phyloP scores from a whole-genome alignment of 768 basidiomycete species.

The Saitozyma podzolica region DNA sequence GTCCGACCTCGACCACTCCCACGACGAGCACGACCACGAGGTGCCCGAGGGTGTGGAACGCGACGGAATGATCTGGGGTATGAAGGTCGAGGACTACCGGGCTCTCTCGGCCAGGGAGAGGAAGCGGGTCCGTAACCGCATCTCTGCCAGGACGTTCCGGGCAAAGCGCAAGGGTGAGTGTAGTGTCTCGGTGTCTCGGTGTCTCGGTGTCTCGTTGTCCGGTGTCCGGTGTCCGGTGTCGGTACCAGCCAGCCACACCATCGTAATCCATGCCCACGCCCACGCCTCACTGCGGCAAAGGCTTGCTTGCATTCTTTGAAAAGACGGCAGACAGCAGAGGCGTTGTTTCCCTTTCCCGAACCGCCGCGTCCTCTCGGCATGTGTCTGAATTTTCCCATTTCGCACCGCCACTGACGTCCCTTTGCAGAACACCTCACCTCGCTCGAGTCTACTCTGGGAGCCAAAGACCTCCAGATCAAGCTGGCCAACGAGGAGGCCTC shows the following conservation, averaged over 20 bases:
- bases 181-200: background rate
- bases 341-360: too few species aligned
- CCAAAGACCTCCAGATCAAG: slow-evolving; percentile 40
- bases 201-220: too few species aligned
- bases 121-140: slow-evolving; percentile 50
- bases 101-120: slow-evolving; percentile 46
- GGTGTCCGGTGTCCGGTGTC: background rate
- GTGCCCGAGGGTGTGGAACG: slow-evolving; percentile 47
- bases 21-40: slow-evolving; percentile 36
- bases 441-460: slow-evolving; percentile 28
- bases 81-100: slow-evolving; percentile 49
- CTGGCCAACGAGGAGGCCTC: slow-evolving; percentile 36
- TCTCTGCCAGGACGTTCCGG: slow-evolving; percentile 50
- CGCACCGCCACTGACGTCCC: slow-evolving; percentile 1
- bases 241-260: too few species aligned
- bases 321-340: too few species aligned
- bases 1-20: slow-evolving; percentile 22
- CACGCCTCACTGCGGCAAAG: too few species aligned
- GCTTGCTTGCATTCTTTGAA: too few species aligned
- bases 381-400: too few species aligned
- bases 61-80: slow-evolving; percentile 53
- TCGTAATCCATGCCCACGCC: background rate
- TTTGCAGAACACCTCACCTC: slow-evolving; percentile 39
- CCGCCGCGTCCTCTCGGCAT: too few species aligned
- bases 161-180: slow-evolving; percentile 50